Conservation (phyloP, 352 stramenopile species). For the Phytophthora ohioensis region DNA sequence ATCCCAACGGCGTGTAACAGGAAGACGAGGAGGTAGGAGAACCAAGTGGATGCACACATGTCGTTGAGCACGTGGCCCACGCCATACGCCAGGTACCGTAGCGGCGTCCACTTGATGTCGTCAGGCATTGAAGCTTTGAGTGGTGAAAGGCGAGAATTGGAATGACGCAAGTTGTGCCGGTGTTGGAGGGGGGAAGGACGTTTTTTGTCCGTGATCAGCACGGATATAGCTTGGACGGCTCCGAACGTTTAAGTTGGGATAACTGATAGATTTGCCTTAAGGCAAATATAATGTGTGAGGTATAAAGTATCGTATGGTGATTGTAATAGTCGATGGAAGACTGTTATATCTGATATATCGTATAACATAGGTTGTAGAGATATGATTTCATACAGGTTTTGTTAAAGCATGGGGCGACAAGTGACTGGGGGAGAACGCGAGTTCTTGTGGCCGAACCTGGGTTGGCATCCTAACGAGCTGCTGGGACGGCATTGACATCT, state of each 20-base stretch:
- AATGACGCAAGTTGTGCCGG: slow-evolving; percentile 25
- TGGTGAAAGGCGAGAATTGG: neutral
- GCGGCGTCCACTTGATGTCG: slow-evolving; percentile 59
- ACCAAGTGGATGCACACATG: slow-evolving; percentile 91
- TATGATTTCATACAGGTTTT: slow-evolving; percentile 1
- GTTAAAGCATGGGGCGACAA: slow-evolving; percentile 6
- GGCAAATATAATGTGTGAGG: neutral
- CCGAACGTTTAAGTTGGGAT: neutral
- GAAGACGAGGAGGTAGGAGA: slow-evolving; percentile 90
- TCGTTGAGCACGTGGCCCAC: slow-evolving; percentile 90
- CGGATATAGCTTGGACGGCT: neutral
- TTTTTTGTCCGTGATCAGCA: slow-evolving; percentile 7
- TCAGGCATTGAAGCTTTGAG: slow-evolving; percentile 1
- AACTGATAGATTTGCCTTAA: neutral
- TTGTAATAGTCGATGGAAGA: neutral
- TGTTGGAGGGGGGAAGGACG: slow-evolving; percentile 16
- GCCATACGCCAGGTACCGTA: slow-evolving; percentile 76
- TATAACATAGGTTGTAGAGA: neutral
- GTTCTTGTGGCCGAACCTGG: slow-evolving; percentile 8
- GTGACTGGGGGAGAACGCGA: slow-evolving; percentile 6
- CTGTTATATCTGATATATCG: neutral
- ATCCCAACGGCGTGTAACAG: slow-evolving; percentile 67
- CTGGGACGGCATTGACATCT: neutral
- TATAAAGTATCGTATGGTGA: neutral
- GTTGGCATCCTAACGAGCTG: neutral